phyloP scores from a whole-genome alignment of 805 yeast genomes.

The Ogataea ganodermae region DNA sequence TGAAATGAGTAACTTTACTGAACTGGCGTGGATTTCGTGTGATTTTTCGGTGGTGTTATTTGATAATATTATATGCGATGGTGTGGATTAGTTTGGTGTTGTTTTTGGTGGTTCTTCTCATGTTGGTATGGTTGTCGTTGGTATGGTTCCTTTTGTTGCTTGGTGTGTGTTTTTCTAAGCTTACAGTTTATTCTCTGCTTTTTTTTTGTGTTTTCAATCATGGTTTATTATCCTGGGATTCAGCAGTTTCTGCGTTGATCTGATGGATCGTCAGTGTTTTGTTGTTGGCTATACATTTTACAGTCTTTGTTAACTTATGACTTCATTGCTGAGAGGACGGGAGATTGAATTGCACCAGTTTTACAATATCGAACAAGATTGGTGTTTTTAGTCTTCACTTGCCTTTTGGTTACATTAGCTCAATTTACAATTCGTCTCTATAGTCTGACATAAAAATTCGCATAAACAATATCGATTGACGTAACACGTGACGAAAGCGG shows the following conservation, averaged over 20 bases:
- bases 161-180: not conserved
- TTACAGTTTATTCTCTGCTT: not conserved
- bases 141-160: not conserved
- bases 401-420: not conserved
- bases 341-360: too few species aligned
- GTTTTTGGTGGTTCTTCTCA: not conserved
- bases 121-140: too few species aligned
- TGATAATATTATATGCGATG: not conserved
- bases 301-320: not conserved
- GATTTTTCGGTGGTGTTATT: not conserved
- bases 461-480: not conserved
- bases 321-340: too few species aligned
- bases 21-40: not conserved
- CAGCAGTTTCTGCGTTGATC: constrained; percentile 1
- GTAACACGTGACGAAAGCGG: not conserved
- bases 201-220: not conserved
- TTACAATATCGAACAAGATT: too few species aligned
- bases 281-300: not conserved
- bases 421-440: not conserved
- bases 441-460: too few species aligned
- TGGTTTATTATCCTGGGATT: not conserved
- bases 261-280: too few species aligned
- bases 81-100: not conserved
- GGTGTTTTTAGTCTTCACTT: too few species aligned
- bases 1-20: constrained; percentile 19